Evolutionary conservation across 2,329 filamentous ascomycete genomes (phyloP), one percentile per base, ranked within the genome.

Genomic region (Alternaria infectoria): DNA sequence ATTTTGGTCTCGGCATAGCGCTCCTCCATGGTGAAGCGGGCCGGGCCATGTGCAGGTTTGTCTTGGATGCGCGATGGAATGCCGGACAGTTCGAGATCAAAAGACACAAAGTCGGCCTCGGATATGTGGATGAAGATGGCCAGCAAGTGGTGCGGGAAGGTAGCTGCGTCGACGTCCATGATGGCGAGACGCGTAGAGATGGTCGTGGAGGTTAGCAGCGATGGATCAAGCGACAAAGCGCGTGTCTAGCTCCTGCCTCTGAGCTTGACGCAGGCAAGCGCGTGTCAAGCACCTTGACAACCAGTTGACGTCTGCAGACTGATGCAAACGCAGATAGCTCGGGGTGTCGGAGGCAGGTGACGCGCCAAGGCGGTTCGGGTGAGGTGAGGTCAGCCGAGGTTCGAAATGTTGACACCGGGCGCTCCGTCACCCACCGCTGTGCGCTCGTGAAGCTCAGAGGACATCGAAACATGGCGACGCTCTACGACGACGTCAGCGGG

Each of bases 51-150:
- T 28, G 80, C 77, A 12, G 74, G 73, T 40, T 76, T 76, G 13
- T 72, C 69, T 47, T 80, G 78, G 23, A 83, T 83, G 6, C 71
- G 72, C 2, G 68, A 75, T 3, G 83, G 81, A 21, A 91, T 88
- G 3, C 89, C 89, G 13, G 89, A 90, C 49, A 91, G 85, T 76
- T 91, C 89, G 12, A 91, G 81, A 72, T 91, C 89, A 61, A 91
- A 82, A 4, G 88, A 82, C 12, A 91, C 86, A 69, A 90, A 91
- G 63, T 84, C 83, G 32, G 88, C 85, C 59, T 85, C 81, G 25
- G 86, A 84, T 59, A 91, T 84, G 60, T 86, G 82, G 62, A 85
- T 81, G 19, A 91, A 77, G 36, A 91, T 84, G 43, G 82, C 82
- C 4, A 89, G 82, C 7, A 90, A 79, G 26, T 84, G 79, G 28